Evolutionary conservation across 1,284 basidiomycete species (phyloP), one percentile per base, ranked within the genome.

Genomic region (Ceratobasidium sp.): DNA sequence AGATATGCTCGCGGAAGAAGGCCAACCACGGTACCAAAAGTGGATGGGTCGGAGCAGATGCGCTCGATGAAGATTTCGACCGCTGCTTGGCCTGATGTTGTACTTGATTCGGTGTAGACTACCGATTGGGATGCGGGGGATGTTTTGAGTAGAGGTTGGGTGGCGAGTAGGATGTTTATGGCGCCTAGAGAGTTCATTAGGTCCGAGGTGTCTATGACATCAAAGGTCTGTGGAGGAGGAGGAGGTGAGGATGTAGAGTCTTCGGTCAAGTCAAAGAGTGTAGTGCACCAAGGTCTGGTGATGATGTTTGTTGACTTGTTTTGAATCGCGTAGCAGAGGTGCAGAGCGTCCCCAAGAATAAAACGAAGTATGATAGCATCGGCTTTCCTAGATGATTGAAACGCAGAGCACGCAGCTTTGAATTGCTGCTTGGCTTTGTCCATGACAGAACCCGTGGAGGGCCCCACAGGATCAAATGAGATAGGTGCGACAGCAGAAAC

Each of bases 181-280:
- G 32, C 14, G 8, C 55, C 87, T 1, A 85, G 46, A 66, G 85
- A 82, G 76, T 88, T 86, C 16, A 79, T 77, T n/a, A 88, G 74
- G 72, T 87, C 87, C 23, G 87, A 87, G 0, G 87, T 86, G 50
- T 88, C 85, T 70, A 88, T 85, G 54, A 87, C 81, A 61, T 87
- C 81, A 79, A 88, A 89, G 14, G 43, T n/a, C 0, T 50, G 26
- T n/a, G 54, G 63, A 2, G 49, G 58, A 14, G 38, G 13, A 77
- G 13, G 61, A 63, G 8, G 74, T 64, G 54, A 77, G 78, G n/a
- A 73, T 69, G 1, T 75, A 62, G 57, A 84, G 76, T 1, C 82
- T 79, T 9, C 77, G 78, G 73, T 79, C 4, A 61, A 26, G 83
- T 55, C 81, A 73, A 5, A 79, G 77, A 0, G 81, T 74, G 0